Base-by-base conservation (phyloP, 2,329 filamentous ascomycete species). In the Xylariaceae sp. region DNA sequence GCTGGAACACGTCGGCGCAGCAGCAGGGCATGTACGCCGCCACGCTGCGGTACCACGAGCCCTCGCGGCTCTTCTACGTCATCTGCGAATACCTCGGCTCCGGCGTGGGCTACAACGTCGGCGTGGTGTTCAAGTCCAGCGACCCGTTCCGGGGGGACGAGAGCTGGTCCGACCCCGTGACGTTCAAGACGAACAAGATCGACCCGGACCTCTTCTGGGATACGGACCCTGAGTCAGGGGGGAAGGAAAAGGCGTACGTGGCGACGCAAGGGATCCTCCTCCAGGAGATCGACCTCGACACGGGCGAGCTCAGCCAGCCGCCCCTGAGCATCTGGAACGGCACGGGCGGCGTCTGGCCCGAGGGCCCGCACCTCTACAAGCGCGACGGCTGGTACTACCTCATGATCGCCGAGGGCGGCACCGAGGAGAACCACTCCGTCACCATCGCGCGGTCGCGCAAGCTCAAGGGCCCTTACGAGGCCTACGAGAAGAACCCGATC, bases 351-450 rank as follows among this genome's bases (percentile, higher is more conserved):
- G 37, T 63, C 45, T 50, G 66, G 53, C 50, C 70, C 1, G 69
- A 71, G 41, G 69, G 68, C 2, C 67, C 69, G 3, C 67, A 71
- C 34, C 55, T 71, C 8, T 67, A 65, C 48, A 65, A 64, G 41
- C 63, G 62, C 18, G 67, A 65, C 14, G 60, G 55, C 1, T 70
- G 60, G 26, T 73, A 69, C 41, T 74, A 73, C 40, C 59, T 73
- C n/a, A 57, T 71, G 34, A 69, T 69, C 2, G 67, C 68, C 0
- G 68, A 74, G 46, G 71, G 70, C 0, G 71, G 71, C 1, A 73
- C 70, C 2, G 58, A 55, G 29, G 52, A 50, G 0, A 52, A 62
- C 21, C 69, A 72, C 36, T 59, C 59, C 30, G 57, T 67, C 16
- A 67, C 63, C 2, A 67, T 71, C 21, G 67, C 69, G 0, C 60